Percentiles rank a stretch among this genome's conserved stretches.
phyloP scores from a whole-genome alignment of 164 flowering plant genomes.

The Tetracentron sinense region DNA sequence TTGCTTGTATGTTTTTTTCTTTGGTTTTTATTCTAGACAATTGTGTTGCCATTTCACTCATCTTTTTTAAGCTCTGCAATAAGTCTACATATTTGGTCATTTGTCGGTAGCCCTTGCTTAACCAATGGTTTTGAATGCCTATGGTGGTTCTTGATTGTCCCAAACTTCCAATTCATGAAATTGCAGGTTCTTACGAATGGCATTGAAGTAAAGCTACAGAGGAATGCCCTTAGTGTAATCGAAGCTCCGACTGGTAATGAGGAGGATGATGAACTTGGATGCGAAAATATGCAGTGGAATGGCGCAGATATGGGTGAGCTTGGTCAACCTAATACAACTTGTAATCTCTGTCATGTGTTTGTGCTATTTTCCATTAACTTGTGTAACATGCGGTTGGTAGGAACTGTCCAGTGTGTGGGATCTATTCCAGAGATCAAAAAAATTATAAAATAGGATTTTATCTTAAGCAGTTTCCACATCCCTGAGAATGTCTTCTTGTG shows the following conservation, averaged over 20 bases:
- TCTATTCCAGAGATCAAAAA: too few relatives aligned
- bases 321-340: background rate
- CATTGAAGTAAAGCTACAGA: slow-evolving; percentile 91
- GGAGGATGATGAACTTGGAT: slow-evolving; percentile 80
- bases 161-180: background rate
- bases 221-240: slow-evolving; percentile 94
- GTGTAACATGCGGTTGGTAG: too few relatives aligned
- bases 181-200: slow-evolving; percentile 92
- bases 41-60: too few relatives aligned
- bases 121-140: background rate
- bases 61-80: too few relatives aligned
- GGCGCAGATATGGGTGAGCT: slow-evolving; percentile 66
- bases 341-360: background rate
- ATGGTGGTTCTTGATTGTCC: slow-evolving; percentile 1
- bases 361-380: too few relatives aligned
- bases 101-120: too few relatives aligned
- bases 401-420: too few relatives aligned
- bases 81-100: too few relatives aligned
- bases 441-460: too few relatives aligned
- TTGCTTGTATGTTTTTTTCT: background rate
- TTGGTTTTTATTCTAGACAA: background rate
- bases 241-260: slow-evolving; percentile 93
- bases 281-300: slow-evolving; percentile 69
- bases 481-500: too few relatives aligned
- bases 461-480: too few relatives aligned